A percentile compares a stretch with the other conserved stretches of the same genome.
These are phyloP conservation scores for Termitomyces sp. DNA, from an alignment of 768 basidiomycete species.

Conservation along the genomic window DNA sequence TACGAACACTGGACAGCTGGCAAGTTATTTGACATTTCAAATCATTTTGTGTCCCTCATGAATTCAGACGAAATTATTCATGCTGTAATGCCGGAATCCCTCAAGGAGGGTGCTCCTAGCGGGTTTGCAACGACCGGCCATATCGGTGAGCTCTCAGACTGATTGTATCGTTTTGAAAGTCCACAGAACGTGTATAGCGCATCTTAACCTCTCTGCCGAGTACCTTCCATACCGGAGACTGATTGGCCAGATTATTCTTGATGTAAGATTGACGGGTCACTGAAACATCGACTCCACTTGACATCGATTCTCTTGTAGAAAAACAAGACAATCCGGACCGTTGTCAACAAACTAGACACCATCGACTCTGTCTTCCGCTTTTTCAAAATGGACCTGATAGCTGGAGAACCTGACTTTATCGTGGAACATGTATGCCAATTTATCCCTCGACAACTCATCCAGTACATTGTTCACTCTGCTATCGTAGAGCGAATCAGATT, in stretches of 20 bases:
- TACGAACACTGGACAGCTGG: constrained; percentile 91
- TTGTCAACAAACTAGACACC: constrained; percentile 90
- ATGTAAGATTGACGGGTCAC: constrained; percentile 45
- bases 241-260: constrained; percentile 89
- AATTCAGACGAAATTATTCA: constrained; percentile 82
- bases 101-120: constrained; percentile 74
- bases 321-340: constrained; percentile 76
- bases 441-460: not conserved
- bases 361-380: constrained; percentile 87
- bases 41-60: not conserved
- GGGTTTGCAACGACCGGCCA: constrained; percentile 90
- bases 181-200: constrained; percentile 44
- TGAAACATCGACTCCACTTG: not conserved
- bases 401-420: constrained; percentile 81
- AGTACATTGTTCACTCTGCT: not conserved
- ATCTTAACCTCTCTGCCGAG: constrained; percentile 85
- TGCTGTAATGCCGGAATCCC: constrained; percentile 72
- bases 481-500: constrained; percentile 74
- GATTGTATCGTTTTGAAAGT: not conserved
- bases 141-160: constrained; percentile 56
- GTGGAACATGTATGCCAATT: constrained; percentile 69
- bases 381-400: constrained; percentile 95
- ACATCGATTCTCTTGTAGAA: constrained; percentile 47
- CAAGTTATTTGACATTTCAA: constrained; percentile 20
- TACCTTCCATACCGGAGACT: constrained; percentile 88